These are phyloP conservation scores for Pseudocercospora ulei DNA, from an alignment of 2,329 filamentous ascomycete species.

Conservation along the genomic window DNA sequence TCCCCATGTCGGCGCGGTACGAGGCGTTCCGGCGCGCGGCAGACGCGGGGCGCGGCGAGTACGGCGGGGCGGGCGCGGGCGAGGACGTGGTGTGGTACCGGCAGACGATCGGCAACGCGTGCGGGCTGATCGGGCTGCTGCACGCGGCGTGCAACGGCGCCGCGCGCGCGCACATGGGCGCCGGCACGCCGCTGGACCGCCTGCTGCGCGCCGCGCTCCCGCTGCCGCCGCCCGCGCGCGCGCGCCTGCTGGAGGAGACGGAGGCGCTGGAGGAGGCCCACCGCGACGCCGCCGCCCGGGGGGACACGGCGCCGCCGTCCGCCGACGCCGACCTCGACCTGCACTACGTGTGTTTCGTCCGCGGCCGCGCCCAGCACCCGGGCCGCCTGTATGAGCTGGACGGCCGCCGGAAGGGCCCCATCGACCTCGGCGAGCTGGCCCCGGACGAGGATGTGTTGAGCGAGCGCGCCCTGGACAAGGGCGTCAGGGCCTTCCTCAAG, in stretches of 20 bases:
- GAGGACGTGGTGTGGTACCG: conserved; percentile 89
- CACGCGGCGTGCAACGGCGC: conserved; percentile 73
- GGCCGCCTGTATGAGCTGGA: conserved; percentile 69
- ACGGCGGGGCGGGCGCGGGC: conserved; percentile 54
- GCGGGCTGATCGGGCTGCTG: conserved; percentile 77
- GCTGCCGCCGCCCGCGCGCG: conserved; percentile 55
- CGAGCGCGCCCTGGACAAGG: conserved; percentile 62
- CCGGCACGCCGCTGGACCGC: conserved; percentile 50
- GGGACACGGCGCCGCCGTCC: conserved; percentile 67
- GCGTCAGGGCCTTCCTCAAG: conserved; percentile 53
- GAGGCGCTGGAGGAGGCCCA: conserved; percentile 68
- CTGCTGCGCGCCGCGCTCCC: conserved; percentile 62
- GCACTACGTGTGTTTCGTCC: conserved; percentile 93
- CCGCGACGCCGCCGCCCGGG: conserved; percentile 61
- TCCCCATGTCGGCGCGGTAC: conserved; percentile 72
- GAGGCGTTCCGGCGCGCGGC: conserved; percentile 65
- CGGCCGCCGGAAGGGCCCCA: conserved; percentile 60
- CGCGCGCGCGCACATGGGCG: conserved; percentile 52
- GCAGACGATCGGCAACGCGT: conserved; percentile 90
- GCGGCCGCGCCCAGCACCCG: conserved; percentile 54
- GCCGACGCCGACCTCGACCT: conserved; percentile 78
- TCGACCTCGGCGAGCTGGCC: conserved; percentile 48
- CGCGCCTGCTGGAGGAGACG: conserved; percentile 67
- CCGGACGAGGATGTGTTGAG: conserved; percentile 48
- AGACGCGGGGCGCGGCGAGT: conserved; percentile 55